A percentile compares a stretch with the other conserved stretches of the same genome.
phyloP scores from a whole-genome alignment of 768 basidiomycete species.

The Cubamyces sp. region DNA sequence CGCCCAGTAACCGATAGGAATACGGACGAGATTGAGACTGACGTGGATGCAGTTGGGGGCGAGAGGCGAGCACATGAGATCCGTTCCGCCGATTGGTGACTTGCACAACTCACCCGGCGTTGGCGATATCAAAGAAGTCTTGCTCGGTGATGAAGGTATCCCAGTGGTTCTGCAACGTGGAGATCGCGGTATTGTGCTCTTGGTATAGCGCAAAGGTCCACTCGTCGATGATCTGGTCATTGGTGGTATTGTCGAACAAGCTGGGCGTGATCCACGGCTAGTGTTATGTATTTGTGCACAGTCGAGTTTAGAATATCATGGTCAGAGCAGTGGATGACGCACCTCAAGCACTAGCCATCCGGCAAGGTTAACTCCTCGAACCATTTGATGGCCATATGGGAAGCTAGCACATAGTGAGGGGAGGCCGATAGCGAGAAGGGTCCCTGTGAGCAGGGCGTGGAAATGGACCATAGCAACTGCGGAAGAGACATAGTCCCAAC shows the following conservation, averaged over 20 bases:
- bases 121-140: conserved; percentile 79
- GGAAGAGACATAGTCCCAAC: conserved; percentile 3
- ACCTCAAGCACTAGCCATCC: conserved; percentile 63
- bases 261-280: conserved; percentile 81
- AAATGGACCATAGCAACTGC: conserved; percentile 26
- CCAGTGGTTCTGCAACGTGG: conserved; percentile 70
- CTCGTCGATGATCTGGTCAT: conserved; percentile 66
- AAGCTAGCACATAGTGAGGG: conserved; percentile 47
- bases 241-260: conserved; percentile 69
- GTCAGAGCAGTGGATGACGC: too few species aligned
- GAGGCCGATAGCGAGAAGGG: conserved; percentile 34
- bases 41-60: not conserved
- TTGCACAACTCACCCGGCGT: conserved; percentile 60
- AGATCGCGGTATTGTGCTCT: conserved; percentile 48
- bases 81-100: conserved; percentile 10
- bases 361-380: conserved; percentile 85
- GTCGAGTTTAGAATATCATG: too few species aligned
- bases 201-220: conserved; percentile 77
- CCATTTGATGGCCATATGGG: conserved; percentile 71
- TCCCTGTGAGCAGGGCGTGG: conserved; percentile 14
- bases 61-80: not conserved
- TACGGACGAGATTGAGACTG: conserved; percentile 76
- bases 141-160: conserved; percentile 73
- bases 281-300: too few species aligned
- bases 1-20: conserved; percentile 92